Base-by-base conservation (phyloP, 768 basidiomycete genomes). In the Macrolepiota fuliginosa region DNA sequence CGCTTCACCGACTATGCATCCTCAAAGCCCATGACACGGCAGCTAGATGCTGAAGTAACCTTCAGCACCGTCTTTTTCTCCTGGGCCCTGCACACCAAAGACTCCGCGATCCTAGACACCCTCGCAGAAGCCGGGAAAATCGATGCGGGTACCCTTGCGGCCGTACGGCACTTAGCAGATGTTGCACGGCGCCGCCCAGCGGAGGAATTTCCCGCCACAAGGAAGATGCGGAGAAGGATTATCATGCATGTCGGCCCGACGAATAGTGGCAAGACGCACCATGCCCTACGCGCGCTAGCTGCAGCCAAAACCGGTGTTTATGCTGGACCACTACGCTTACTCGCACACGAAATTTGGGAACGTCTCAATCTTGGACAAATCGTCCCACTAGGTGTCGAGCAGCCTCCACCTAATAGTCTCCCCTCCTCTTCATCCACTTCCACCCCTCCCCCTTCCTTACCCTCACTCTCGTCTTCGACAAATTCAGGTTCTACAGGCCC, bases 211-310 rank as follows among this genome's bases (percentile, higher is more conserved):
- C 68, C 76, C 0, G 17, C 56, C 9, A 86, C 94, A 0, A 86
- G 96, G 10, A 68, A 72, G 11, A 75, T 87, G 64, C 81, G 79
- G 17, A 83, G 96, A 19, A 92, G 88, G 66, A 78, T 98, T 66
- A 89, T 96, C 71, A 88, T 98, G 80, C 96, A 99, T 68, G 94
- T 99, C 42, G 97, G 96, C 0, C 97, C 97, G 0, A 98, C 97
- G 24, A 99, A 98, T 73, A 93, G 92, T 64, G 97, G 96, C 32
- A 99, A 99, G 77, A 99, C 96, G 0, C 88, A 98, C 69, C 88
- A 91, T 68, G 97, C 96, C 0, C 77, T 99, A 9, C 88, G 92
- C 47, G 93, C 95, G 0, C 82, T 99, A 1, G 91, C 94, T 0
- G 84, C 86, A 3, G 86, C 95, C 0, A 68, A 71, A 1, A 75